Conservation (phyloP, 306 rosid species). For the Astragalus membranaceus region DNA sequence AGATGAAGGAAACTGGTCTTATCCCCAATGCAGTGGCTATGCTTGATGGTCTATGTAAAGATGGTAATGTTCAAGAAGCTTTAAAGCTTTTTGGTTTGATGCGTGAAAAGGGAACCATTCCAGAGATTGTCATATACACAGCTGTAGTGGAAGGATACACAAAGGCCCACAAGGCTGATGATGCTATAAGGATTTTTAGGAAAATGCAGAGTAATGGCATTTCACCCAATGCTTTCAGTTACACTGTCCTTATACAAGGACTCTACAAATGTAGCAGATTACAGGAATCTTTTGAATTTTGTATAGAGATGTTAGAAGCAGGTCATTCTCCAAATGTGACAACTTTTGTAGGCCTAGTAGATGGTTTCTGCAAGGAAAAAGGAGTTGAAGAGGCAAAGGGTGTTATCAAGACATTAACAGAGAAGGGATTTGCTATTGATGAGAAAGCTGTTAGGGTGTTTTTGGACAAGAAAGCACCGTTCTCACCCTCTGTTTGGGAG, state of each 20-base stretch:
- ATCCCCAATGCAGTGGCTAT: constrained; percentile 93
- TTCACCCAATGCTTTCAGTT: constrained; percentile 75
- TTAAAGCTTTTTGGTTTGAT: constrained; percentile 80
- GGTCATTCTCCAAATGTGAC: constrained; percentile 72
- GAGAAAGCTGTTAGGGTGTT: constrained; percentile 67
- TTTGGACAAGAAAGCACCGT: constrained; percentile 61
- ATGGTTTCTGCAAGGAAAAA: constrained; percentile 51
- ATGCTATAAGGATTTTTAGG: constrained; percentile 71
- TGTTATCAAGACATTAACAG: constrained; percentile 44
- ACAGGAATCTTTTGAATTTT: constrained; percentile 56
- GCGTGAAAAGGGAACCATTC: constrained; percentile 90
- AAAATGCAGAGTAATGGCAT: constrained; percentile 74
- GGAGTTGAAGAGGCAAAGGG: constrained; percentile 59
- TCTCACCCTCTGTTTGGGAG: constrained; percentile 60
- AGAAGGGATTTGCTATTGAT: constrained; percentile 59
- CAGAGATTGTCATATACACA: constrained; percentile 84
- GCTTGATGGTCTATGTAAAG: constrained; percentile 97
- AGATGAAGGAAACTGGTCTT: constrained; percentile 89
- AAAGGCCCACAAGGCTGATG: constrained; percentile 68
- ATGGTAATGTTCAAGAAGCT: constrained; percentile 89
- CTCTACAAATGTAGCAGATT: constrained; percentile 40
- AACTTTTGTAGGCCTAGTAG: constrained; percentile 66
- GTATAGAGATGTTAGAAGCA: constrained; percentile 79
- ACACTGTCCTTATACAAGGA: constrained; percentile 66
- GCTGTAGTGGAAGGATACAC: constrained; percentile 85